Percentiles rank a stretch among this genome's conserved stretches.
These are phyloP conservation scores for Globisporangium cystogenes DNA, from an alignment of 352 stramenopile species.

Conservation along the genomic window DNA sequence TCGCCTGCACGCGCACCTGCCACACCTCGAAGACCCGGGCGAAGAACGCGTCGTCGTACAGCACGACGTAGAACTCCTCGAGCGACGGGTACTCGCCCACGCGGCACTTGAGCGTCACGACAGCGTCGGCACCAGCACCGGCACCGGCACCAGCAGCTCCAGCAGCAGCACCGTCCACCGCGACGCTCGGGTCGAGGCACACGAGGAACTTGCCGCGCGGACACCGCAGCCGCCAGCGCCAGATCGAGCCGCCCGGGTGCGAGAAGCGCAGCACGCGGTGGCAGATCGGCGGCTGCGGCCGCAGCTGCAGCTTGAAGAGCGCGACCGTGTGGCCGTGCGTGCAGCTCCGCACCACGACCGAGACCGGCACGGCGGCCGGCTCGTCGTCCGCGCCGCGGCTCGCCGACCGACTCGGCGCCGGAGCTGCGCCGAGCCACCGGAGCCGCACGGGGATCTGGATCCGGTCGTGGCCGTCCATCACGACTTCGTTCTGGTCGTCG, in stretches of 20 bases:
- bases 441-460: constrained; percentile 86
- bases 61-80: constrained; percentile 87
- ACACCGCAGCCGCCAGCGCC: constrained; percentile 46
- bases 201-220: constrained; percentile 51
- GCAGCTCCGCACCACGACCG: constrained; percentile 78
- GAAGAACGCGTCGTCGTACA: constrained; percentile 88
- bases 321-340: constrained; percentile 88
- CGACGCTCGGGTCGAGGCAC: constrained; percentile 66
- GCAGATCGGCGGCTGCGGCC: constrained; percentile 69
- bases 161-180: constrained; percentile 37
- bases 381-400: not conserved
- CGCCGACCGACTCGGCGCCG: constrained; percentile 1
- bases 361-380: constrained; percentile 28
- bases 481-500: constrained; percentile 81
- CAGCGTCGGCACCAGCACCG: constrained; percentile 2
- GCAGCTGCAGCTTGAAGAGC: constrained; percentile 84
- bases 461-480: constrained; percentile 80
- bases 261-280: constrained; percentile 79
- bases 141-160: constrained; percentile 7
- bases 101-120: constrained; percentile 79
- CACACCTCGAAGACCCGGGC: constrained; percentile 77
- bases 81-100: constrained; percentile 78
- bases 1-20: constrained; percentile 74
- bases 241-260: constrained; percentile 46
- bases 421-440: constrained; percentile 50